These are phyloP conservation scores for Penicillium maclennaniae DNA, from an alignment of 495 filamentous ascomycete species.

Conservation along the genomic window DNA sequence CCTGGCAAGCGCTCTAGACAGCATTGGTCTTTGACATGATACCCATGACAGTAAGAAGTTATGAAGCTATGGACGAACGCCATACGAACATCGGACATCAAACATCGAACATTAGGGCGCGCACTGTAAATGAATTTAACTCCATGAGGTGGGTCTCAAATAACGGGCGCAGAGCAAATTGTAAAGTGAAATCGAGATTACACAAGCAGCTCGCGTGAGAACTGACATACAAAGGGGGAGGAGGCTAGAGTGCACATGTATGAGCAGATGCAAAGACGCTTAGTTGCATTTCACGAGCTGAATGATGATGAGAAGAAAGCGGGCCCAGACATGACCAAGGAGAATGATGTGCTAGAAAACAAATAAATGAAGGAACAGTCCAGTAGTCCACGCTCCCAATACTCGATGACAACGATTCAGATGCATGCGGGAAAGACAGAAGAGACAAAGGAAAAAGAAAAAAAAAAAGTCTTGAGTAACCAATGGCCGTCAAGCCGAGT, in stretches of 20 bases:
- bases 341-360: constrained; percentile 28
- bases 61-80: no score
- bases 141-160: neutral
- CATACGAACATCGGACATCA: no score
- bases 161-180: neutral
- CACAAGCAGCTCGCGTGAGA: neutral
- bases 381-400: constrained; percentile 32
- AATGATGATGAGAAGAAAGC: constrained; percentile 13
- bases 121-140: neutral
- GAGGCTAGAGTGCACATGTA: neutral
- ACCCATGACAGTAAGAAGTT: no score
- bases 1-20: no score
- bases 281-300: constrained; percentile 18
- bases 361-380: constrained; percentile 19
- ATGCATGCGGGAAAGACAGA: constrained; percentile 29
- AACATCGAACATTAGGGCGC: no score
- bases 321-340: constrained; percentile 20
- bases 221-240: neutral
- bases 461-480: constrained; percentile 20
- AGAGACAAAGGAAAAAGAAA: constrained; percentile 15
- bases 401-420: constrained; percentile 31
- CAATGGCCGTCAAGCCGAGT: constrained; percentile 10
- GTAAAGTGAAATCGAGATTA: neutral
- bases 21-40: no score
- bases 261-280: constrained; percentile 11